Evolutionary conservation across 345 rosid species (phyloP).

Genomic region (Adansonia digitata): DNA sequence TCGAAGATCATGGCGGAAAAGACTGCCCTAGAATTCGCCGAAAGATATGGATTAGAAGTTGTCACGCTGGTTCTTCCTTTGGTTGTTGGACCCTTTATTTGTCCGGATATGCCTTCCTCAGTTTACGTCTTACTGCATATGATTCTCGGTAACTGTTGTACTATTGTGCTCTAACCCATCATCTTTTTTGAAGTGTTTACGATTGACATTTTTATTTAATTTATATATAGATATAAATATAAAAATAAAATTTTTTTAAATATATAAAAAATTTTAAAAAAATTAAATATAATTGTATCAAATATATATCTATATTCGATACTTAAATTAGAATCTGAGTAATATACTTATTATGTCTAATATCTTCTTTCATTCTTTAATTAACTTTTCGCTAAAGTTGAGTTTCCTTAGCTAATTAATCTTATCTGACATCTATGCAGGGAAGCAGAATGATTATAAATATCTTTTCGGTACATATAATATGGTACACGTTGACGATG

Average conservation of each 20-base stretch:
- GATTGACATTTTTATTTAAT: too few relatives aligned
- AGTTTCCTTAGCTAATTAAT: not conserved
- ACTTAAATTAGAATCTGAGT: too few relatives aligned
- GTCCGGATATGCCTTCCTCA: not conserved
- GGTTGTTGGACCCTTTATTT: not conserved
- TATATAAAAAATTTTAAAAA: too few relatives aligned
- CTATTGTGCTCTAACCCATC: too few relatives aligned
- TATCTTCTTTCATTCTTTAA: not conserved
- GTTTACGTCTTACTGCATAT: not conserved
- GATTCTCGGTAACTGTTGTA: conserved; percentile 1
- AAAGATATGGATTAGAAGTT: not conserved
- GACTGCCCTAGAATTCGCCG: not conserved
- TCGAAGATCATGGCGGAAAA: not conserved
- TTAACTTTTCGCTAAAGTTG: not conserved
- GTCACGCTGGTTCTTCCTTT: not conserved
- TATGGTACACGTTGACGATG: not conserved
- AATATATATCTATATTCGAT: too few relatives aligned
- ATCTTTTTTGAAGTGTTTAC: too few relatives aligned
- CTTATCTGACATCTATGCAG: not conserved
- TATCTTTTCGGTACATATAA: not conserved
- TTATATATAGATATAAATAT: too few relatives aligned
- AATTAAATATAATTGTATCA: too few relatives aligned
- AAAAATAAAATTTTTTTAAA: too few relatives aligned
- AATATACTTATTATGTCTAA: not conserved
- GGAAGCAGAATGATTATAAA: not conserved